Conservation (phyloP, 1,284 basidiomycete genomes). For the Leccinum proliferum region DNA sequence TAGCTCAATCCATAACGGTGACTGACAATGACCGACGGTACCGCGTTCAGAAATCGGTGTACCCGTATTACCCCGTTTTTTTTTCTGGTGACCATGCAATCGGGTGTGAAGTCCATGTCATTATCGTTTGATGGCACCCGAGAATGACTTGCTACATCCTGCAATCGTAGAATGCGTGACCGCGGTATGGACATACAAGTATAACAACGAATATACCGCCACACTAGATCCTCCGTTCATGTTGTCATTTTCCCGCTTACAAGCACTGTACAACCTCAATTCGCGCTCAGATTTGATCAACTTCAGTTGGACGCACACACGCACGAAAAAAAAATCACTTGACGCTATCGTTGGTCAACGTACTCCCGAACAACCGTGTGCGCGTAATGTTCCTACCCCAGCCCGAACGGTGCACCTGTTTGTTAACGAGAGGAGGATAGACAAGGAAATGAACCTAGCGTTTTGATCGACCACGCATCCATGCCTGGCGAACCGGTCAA, state of each 20-base stretch:
- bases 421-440: constrained; percentile 40
- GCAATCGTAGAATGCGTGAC: constrained; percentile 59
- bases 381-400: constrained; percentile 38
- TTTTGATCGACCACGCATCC: constrained; percentile 48
- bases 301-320: constrained; percentile 62
- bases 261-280: constrained; percentile 19
- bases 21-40: constrained; percentile 10
- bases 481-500: constrained; percentile 77
- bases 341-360: constrained; percentile 52
- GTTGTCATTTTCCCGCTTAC: constrained; percentile 38
- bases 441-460: constrained; percentile 56
- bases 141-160: constrained; percentile 50
- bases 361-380: constrained; percentile 32
- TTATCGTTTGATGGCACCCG: constrained; percentile 66
- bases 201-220: constrained; percentile 69
- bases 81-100: constrained; percentile 74
- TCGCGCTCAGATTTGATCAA: constrained; percentile 55
- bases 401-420: constrained; percentile 27
- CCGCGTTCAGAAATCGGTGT: constrained; percentile 58
- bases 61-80: constrained; percentile 74
- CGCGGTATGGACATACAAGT: constrained; percentile 71
- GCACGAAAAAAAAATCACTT: constrained; percentile 54
- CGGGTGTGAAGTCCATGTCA: constrained; percentile 74
- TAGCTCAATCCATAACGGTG: neutral
- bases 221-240: constrained; percentile 66